Conservation (phyloP, 345 rosid species). For the Atalantia buxifolia region DNA sequence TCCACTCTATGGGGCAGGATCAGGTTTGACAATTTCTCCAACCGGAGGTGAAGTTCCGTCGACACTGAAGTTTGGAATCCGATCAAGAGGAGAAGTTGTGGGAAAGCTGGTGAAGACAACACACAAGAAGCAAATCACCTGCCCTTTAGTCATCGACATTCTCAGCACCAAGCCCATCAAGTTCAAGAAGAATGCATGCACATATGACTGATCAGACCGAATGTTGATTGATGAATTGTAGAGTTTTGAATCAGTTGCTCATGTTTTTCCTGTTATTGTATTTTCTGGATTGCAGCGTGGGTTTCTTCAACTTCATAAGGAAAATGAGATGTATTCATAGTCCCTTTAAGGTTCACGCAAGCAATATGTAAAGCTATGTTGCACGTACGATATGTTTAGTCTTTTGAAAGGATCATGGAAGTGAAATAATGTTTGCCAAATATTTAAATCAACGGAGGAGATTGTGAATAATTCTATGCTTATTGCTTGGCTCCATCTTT, state of each 20-base stretch:
- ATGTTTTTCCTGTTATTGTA: neutral
- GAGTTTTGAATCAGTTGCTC: neutral
- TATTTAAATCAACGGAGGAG: neutral
- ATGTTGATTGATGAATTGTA: neutral
- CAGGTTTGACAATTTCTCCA: conserved; percentile 41
- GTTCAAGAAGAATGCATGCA: conserved; percentile 49
- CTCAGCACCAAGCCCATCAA: conserved; percentile 49
- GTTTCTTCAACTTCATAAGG: neutral
- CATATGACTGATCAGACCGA: conserved; percentile 17
- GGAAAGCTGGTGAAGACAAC: conserved; percentile 72
- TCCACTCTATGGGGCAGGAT: conserved; percentile 77
- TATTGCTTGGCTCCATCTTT: neutral
- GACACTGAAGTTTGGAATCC: conserved; percentile 51
- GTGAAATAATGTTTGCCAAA: neutral
- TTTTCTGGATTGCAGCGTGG: neutral
- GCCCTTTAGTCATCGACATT: conserved; percentile 59
- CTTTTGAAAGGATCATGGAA: neutral
- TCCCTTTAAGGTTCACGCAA: neutral
- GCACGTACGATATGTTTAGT: neutral
- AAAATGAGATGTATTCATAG: neutral
- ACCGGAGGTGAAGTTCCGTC: conserved; percentile 46
- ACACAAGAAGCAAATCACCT: conserved; percentile 49
- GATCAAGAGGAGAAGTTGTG: conserved; percentile 67
- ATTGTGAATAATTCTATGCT: neutral
- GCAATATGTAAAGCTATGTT: neutral